These are phyloP conservation scores for Fragaria ananassa DNA, from an alignment of 306 rosid species.

Conservation along the genomic window DNA sequence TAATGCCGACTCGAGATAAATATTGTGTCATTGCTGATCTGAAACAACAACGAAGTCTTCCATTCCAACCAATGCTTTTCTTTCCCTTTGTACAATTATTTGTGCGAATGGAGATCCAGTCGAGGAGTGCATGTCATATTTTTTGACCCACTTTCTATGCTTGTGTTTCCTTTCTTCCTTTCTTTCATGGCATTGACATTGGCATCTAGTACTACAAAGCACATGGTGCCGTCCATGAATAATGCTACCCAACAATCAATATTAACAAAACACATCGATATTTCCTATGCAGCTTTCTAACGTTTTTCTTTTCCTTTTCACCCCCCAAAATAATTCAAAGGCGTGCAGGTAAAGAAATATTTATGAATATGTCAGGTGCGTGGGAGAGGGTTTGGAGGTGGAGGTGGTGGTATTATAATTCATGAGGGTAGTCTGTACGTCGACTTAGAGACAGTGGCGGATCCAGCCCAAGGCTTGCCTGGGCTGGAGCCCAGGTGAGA, in stretches of 20 bases:
- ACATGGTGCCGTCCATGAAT: conserved; percentile 23
- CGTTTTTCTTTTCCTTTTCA: background rate
- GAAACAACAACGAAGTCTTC: conserved; percentile 8
- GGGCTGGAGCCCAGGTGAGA: too few relatives aligned
- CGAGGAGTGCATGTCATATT: background rate
- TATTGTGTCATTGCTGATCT: conserved; percentile 4
- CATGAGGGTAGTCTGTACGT: background rate
- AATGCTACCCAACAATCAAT: conserved; percentile 19
- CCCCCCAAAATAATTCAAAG: background rate
- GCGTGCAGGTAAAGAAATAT: background rate
- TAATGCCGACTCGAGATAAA: background rate
- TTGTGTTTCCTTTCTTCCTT: conserved; percentile 13
- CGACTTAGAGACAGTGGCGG: conserved; percentile 1
- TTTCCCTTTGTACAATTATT: conserved; percentile 11
- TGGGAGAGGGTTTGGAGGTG: conserved; percentile 2
- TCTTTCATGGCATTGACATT: conserved; percentile 18
- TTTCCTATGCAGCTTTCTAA: conserved; percentile 1
- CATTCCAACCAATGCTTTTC: conserved; percentile 9
- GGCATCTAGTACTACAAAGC: conserved; percentile 16
- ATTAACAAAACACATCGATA: conserved; percentile 13
- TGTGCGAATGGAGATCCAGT: conserved; percentile 1
- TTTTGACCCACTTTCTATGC: conserved; percentile 18
- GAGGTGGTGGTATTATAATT: conserved; percentile 8
- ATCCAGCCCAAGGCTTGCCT: too few relatives aligned
- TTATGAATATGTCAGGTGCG: conserved; percentile 11